Conservation (phyloP, 2,329 filamentous ascomycete genomes). For the Setomelanomma holmii region DNA sequence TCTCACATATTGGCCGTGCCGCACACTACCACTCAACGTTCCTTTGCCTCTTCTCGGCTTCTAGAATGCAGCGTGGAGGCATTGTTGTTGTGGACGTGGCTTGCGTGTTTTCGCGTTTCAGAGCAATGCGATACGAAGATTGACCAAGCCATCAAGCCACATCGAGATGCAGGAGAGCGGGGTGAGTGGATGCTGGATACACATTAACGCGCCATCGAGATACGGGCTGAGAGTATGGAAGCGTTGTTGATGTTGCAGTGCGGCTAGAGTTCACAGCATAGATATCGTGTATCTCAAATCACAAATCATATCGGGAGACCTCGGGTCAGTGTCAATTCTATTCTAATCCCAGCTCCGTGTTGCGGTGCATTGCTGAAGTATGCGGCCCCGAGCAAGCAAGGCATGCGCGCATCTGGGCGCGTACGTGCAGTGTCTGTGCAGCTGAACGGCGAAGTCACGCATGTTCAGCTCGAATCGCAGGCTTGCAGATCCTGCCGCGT, state of each 20-base stretch:
- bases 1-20: slow-evolving; percentile 2
- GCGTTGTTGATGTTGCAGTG: too few relatives aligned
- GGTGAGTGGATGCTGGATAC: neutral
- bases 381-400: neutral
- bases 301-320: too few relatives aligned
- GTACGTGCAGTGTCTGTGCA: neutral
- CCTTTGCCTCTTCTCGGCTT: too few relatives aligned
- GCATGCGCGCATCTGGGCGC: neutral
- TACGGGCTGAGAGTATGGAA: too few relatives aligned
- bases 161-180: neutral
- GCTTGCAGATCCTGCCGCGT: neutral
- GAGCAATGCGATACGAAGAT: neutral
- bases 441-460: neutral
- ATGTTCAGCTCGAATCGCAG: neutral
- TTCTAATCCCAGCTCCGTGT: too few relatives aligned
- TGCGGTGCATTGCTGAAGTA: neutral
- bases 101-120: neutral
- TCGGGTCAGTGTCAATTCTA: too few relatives aligned
- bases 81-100: too few relatives aligned
- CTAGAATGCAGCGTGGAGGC: too few relatives aligned
- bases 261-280: too few relatives aligned
- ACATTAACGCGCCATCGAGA: neutral
- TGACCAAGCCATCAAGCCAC: too few relatives aligned
- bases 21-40: neutral
- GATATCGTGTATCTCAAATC: too few relatives aligned